These are phyloP conservation scores for Citrus glauca DNA, from an alignment of 345 rosid species.

Conservation along the genomic window DNA sequence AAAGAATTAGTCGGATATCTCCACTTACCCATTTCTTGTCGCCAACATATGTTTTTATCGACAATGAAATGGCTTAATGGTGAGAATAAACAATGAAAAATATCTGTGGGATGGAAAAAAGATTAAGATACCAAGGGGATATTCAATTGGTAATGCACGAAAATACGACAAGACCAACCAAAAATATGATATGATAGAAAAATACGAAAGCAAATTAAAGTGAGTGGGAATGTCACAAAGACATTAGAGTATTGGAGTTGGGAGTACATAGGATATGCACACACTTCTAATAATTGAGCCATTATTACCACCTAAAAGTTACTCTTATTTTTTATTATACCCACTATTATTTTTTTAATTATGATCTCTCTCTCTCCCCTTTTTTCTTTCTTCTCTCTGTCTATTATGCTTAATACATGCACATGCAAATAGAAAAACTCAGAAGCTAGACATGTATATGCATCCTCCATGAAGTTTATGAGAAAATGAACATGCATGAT, in stretches of 20 bases:
- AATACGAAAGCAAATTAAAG: slow-evolving; percentile 1
- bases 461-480: background rate
- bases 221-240: slow-evolving; percentile 31
- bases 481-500: background rate
- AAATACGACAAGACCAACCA: slow-evolving; percentile 36
- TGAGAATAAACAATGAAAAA: slow-evolving; percentile 6
- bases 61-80: background rate
- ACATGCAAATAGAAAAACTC: background rate
- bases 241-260: slow-evolving; percentile 21
- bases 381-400: background rate
- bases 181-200: slow-evolving; percentile 28
- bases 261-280: slow-evolving; percentile 21
- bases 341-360: background rate
- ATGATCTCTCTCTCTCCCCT: background rate
- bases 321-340: slow-evolving; percentile 12
- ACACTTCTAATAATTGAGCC: slow-evolving; percentile 43
- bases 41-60: background rate
- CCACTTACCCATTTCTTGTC: slow-evolving; percentile 18
- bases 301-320: slow-evolving; percentile 49
- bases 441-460: background rate
- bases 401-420: background rate
- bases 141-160: slow-evolving; percentile 16
- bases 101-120: background rate
- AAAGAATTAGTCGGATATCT: background rate
- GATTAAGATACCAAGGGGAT: background rate